Evolutionary conservation across 208 protist species (phyloP).

Genomic region (Herpetomonas samuelpessoai): DNA sequence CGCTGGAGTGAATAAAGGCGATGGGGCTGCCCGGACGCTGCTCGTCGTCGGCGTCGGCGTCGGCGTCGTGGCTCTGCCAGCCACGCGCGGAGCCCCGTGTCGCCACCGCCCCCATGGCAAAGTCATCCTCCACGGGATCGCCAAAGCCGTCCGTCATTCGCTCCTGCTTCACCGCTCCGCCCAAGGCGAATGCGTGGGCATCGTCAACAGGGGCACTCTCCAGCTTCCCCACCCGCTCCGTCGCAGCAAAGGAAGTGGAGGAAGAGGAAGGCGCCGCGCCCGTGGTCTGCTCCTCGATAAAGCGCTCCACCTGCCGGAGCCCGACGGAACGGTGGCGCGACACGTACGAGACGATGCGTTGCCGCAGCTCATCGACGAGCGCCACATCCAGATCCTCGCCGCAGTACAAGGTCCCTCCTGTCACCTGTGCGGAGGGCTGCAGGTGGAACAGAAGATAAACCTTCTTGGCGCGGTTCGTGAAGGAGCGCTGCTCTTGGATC

Average conservation of each 20-base stretch:
- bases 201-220: too few relatives aligned
- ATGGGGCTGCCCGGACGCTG: neutral
- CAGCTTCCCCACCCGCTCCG: too few relatives aligned
- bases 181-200: too few relatives aligned
- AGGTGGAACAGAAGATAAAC: slow-evolving; percentile 83
- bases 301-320: slow-evolving; percentile 40
- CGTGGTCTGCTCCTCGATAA: slow-evolving; percentile 39
- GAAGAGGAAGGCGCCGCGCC: too few relatives aligned
- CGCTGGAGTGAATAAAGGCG: slow-evolving; percentile 5
- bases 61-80: too few relatives aligned
- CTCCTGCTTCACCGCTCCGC: too few relatives aligned
- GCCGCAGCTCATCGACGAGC: slow-evolving; percentile 76
- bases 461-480: slow-evolving; percentile 77
- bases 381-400: slow-evolving; percentile 76
- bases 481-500: slow-evolving; percentile 78
- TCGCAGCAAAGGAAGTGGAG: too few relatives aligned
- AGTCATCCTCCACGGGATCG: too few relatives aligned
- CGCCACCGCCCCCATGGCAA: too few relatives aligned
- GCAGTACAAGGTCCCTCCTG: slow-evolving; percentile 83
- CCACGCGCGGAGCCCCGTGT: too few relatives aligned
- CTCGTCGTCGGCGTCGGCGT: neutral
- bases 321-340: slow-evolving; percentile 19
- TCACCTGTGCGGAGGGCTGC: slow-evolving; percentile 70
- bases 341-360: slow-evolving; percentile 58
- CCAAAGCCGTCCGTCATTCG: too few relatives aligned